Base-by-base conservation (phyloP, 2,329 filamentous ascomycete species). In the Ophiocordyceps polyrhachis-furcata region DNA sequence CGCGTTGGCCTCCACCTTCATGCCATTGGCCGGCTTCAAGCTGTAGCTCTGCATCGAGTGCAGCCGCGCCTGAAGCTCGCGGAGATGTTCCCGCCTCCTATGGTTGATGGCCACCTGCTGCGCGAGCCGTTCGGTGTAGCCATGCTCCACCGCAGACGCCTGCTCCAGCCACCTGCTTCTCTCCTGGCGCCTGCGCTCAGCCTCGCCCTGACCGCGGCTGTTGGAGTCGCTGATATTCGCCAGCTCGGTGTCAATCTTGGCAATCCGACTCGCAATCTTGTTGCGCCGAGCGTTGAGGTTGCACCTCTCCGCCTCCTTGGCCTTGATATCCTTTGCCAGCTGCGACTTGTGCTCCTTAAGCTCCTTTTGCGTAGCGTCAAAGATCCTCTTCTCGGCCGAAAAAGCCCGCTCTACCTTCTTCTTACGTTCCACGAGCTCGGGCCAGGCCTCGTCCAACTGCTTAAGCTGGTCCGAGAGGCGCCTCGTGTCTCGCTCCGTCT, bases 231-330 rank as follows among this genome's bases (percentile, higher is more conserved):
- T 70, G 52, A 87, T 78, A 52, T 78, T 77, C 46, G 78, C 76
- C 51, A 82, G 71, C 59, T 87, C 82, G 51, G 75, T 78, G 51
- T 81, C 77, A 21, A 85, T 75, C 64, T 84, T 84, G 55, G 71
- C 70, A 52, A 83, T 80, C 43, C 83, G 78, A 23, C 74, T 70
- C 45, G 76, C 74, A 40, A 85, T 77, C 62, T 83, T 83, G 63
- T 84, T 83, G 43, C 74, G 73, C 59, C 83, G 83, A 46, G 76
- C 74, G 54, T 79, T 71, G 28, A 80, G 65, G 49, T 70, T 70
- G 19, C 68, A 64, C 53, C 79, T 72, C 46, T 87, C 82, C 42
- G 76, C 70, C 52, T 78, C 74, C 44, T 82, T 69, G 25, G 67
- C 65, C 53, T 76, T 73, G 49, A 81, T 62, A 46, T 81, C 73